Percentiles rank a stretch among this genome's conserved stretches.
Evolutionary conservation across 1,139 yeast species (phyloP).

Genomic region (Yamadazyma songkhlaensis): DNA sequence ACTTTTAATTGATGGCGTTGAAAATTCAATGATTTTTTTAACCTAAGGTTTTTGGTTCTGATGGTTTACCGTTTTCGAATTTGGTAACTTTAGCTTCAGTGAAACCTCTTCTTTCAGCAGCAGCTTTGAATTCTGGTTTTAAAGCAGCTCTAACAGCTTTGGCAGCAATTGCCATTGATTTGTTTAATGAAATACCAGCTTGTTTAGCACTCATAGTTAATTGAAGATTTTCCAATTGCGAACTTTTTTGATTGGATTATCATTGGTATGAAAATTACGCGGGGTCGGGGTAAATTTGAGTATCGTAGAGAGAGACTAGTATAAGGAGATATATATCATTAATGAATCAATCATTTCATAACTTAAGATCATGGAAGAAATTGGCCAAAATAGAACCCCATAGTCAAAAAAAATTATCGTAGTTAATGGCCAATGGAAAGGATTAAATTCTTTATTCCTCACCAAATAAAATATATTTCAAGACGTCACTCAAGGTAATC

Average conservation of each 20-base stretch:
- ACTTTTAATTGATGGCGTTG: background rate
- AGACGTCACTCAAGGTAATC: conserved; percentile 86
- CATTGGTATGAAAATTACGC: background rate
- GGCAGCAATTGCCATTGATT: conserved; percentile 89
- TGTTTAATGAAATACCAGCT: conserved; percentile 86
- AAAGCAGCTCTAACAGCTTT: conserved; percentile 84
- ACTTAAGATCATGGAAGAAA: too few species aligned
- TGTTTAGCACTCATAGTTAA: conserved; percentile 67
- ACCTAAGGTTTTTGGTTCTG: conserved; percentile 34
- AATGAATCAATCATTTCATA: too few species aligned
- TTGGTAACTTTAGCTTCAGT: conserved; percentile 76
- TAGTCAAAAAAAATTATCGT: too few species aligned
- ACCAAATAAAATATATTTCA: conserved; percentile 76
- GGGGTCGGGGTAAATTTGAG: background rate
- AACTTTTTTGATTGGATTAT: conserved; percentile 1
- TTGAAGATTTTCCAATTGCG: conserved; percentile 1
- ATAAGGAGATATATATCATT: too few species aligned
- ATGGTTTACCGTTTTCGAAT: conserved; percentile 63
- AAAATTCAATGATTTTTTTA: background rate
- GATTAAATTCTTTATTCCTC: conserved; percentile 37
- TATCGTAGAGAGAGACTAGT: too few species aligned
- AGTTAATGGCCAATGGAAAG: too few species aligned
- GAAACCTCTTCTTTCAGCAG: conserved; percentile 70
- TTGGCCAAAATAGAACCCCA: too few species aligned
- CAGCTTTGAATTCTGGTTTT: conserved; percentile 81